A percentile compares a stretch with the other conserved stretches of the same genome.
Conservation (phyloP, 2,329 filamentous ascomycete genomes). For the Dactylellina haptotyla region DNA sequence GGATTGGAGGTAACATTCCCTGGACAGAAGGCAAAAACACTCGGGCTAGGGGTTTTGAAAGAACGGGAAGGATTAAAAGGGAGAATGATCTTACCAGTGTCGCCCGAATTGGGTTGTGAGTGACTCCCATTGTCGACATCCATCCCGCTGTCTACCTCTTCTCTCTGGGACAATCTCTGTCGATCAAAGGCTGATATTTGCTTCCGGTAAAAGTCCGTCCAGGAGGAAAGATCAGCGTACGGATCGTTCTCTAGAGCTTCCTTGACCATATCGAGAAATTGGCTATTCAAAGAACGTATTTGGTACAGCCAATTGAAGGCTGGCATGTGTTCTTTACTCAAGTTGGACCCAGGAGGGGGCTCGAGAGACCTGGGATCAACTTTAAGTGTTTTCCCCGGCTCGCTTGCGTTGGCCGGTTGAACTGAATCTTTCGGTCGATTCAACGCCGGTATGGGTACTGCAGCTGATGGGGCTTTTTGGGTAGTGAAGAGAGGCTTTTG, state of each 20-base stretch:
- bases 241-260: conserved; percentile 24
- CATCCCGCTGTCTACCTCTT: conserved; percentile 11
- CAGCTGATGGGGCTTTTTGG: background rate
- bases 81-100: conserved; percentile 16
- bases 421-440: background rate
- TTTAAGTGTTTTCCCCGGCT: background rate
- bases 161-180: conserved; percentile 22
- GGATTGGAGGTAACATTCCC: too few relatives aligned
- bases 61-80: background rate
- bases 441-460: background rate
- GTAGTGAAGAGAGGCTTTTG: conserved; percentile 13
- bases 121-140: background rate
- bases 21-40: too few relatives aligned
- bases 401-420: background rate
- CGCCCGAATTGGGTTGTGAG: background rate
- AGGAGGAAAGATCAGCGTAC: conserved; percentile 19
- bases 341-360: conserved; percentile 9
- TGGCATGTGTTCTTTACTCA: conserved; percentile 43
- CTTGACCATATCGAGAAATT: conserved; percentile 19
- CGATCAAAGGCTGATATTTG: conserved; percentile 14
- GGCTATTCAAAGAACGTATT: conserved; percentile 32
- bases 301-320: conserved; percentile 48
- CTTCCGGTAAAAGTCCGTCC: conserved; percentile 33
- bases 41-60: background rate
- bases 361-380: conserved; percentile 35